Percentiles rank a stretch among this genome's conserved stretches.
Conservation (phyloP, 2,329 filamentous ascomycete genomes). For the Hypoxylon sp. region DNA sequence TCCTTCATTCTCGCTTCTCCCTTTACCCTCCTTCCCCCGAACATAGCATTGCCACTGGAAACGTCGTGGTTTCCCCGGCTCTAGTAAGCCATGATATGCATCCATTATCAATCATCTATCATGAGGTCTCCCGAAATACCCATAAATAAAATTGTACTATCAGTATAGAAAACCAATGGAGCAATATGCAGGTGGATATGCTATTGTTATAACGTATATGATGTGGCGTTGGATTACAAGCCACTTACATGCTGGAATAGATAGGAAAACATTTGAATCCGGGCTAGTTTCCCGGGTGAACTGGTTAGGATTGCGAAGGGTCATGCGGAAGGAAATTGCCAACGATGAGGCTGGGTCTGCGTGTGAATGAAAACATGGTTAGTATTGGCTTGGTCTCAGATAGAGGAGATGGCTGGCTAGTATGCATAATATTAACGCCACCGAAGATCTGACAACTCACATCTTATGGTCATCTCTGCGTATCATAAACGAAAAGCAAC, state of each 20-base stretch:
- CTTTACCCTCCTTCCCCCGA: constrained; percentile 3
- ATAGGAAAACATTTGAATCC: constrained; percentile 18
- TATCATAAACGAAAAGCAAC: constrained; percentile 98
- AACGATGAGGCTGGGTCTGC: constrained; percentile 89
- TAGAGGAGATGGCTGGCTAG: background rate
- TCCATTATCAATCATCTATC: constrained; percentile 33
- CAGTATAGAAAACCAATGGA: no score
- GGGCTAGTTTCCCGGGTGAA: constrained; percentile 27
- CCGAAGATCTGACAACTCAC: constrained; percentile 66
- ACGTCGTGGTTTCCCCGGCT: no score
- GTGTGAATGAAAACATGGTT: constrained; percentile 34
- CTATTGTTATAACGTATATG: constrained; percentile 25
- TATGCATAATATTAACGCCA: background rate
- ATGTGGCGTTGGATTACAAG: constrained; percentile 9
- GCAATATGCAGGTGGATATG: no score
- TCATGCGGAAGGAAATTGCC: constrained; percentile 96
- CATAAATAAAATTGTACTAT: no score
- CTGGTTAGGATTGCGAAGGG: constrained; percentile 54
- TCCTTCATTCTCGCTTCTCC: constrained; percentile 6
- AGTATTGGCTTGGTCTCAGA: background rate
- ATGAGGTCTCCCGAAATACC: no score
- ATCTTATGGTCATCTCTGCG: constrained; percentile 94
- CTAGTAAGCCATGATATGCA: constrained; percentile 26
- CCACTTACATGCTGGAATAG: constrained; percentile 7
- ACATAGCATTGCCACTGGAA: constrained; percentile 15